A percentile compares a stretch with the other conserved stretches of the same genome.
phyloP scores from a whole-genome alignment of 257 asterid species.

The Craterostigma plantagineum region DNA sequence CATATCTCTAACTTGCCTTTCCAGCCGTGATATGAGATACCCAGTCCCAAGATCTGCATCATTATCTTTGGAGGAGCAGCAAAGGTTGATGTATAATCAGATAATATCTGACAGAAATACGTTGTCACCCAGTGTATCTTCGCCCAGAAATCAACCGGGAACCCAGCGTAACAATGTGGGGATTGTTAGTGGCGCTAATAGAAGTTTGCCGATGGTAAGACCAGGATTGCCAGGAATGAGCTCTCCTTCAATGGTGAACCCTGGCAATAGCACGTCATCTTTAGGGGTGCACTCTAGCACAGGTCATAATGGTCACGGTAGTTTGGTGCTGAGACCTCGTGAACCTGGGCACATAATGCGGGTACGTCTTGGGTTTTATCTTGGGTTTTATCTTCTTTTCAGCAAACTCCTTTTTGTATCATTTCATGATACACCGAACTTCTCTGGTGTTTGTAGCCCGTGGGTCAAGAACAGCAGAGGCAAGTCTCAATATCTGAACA shows the following conservation, averaged over 20 bases:
- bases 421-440: not conserved
- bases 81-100: conserved; percentile 53
- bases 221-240: conserved; percentile 61
- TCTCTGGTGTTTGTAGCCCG: conserved; percentile 29
- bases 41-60: conserved; percentile 47
- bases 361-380: conserved; percentile 18
- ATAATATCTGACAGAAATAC: conserved; percentile 48
- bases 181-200: conserved; percentile 24
- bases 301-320: conserved; percentile 47
- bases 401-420: too few relatives aligned
- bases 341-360: conserved; percentile 50
- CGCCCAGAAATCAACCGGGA: conserved; percentile 17
- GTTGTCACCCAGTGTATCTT: conserved; percentile 40
- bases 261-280: too few relatives aligned
- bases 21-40: too few relatives aligned
- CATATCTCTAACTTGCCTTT: conserved; percentile 4
- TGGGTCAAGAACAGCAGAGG: conserved; percentile 54
- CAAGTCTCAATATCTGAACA: conserved; percentile 48
- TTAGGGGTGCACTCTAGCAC: too few relatives aligned
- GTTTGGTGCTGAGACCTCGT: conserved; percentile 42
- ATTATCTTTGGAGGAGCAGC: conserved; percentile 63
- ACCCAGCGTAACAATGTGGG: conserved; percentile 55
- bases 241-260: conserved; percentile 46
- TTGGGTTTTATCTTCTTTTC: not conserved
- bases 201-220: too few relatives aligned